phyloP scores from a whole-genome alignment of 2,329 filamentous ascomycete genomes.

The Fusarium nygamai region DNA sequence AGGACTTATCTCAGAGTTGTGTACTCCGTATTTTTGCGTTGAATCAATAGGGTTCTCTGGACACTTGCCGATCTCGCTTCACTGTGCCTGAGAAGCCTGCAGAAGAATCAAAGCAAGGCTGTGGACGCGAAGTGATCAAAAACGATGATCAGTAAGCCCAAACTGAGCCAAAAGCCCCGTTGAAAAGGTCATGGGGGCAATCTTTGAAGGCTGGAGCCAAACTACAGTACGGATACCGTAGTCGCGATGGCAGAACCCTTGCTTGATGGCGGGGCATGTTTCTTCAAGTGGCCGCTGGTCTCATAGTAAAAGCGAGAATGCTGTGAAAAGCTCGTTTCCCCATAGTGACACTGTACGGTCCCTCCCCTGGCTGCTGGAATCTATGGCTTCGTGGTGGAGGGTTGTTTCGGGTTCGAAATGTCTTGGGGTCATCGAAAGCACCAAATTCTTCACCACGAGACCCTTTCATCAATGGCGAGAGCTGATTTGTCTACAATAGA shows the following conservation, averaged over 20 bases:
- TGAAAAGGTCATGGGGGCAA: not conserved
- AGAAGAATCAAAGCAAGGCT: not conserved
- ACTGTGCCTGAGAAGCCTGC: not conserved
- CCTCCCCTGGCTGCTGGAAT: not conserved
- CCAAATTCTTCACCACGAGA: conserved; percentile 15
- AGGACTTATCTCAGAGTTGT: not conserved
- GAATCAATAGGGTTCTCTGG: not conserved
- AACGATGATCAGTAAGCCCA: not conserved
- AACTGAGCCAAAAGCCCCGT: not conserved
- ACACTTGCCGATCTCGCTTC: conserved; percentile 4
- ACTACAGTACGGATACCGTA: not conserved
- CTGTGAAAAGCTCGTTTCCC: not conserved
- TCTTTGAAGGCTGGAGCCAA: not conserved
- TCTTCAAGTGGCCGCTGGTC: not conserved
- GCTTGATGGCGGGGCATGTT: not conserved
- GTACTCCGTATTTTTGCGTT: not conserved
- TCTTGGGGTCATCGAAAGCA: conserved; percentile 24
- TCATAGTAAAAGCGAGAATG: not conserved
- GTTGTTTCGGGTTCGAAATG: conserved; percentile 10
- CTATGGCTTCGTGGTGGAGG: not conserved
- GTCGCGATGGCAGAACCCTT: not conserved
- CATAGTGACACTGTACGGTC: not conserved
- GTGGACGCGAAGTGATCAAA: not conserved
- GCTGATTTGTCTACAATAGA: not conserved
- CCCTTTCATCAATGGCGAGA: conserved; percentile 1